phyloP scores from a whole-genome alignment of 2,329 filamentous ascomycete species.

The Zymoseptoria pseudotritici region DNA sequence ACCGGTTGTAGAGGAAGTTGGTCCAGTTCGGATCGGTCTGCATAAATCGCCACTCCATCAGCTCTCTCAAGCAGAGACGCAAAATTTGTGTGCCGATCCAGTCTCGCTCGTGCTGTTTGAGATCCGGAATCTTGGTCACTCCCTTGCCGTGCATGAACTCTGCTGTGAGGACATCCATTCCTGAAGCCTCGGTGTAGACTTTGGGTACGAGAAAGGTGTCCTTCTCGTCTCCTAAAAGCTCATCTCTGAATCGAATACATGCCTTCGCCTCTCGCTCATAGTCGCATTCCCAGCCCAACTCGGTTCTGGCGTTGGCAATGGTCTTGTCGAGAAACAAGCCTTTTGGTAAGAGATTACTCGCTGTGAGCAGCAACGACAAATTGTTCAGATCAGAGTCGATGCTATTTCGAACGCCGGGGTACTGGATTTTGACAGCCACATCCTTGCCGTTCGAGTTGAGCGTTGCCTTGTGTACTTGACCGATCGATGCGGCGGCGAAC shows the following conservation, averaged over 20 bases:
- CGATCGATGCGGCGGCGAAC: slow-evolving; percentile 92
- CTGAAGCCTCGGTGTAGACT: slow-evolving; percentile 71
- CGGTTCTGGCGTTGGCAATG: slow-evolving; percentile 85
- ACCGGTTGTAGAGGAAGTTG: slow-evolving; percentile 85
- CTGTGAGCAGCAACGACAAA: slow-evolving; percentile 79
- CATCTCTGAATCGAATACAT: slow-evolving; percentile 60
- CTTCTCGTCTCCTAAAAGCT: slow-evolving; percentile 66
- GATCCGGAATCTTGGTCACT: slow-evolving; percentile 66
- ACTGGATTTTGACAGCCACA: slow-evolving; percentile 95
- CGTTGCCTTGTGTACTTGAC: slow-evolving; percentile 83
- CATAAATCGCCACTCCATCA: slow-evolving; percentile 94
- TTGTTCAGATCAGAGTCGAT: slow-evolving; percentile 97
- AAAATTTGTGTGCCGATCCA: slow-evolving; percentile 95
- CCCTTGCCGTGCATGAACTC: slow-evolving; percentile 80
- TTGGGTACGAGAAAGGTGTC: slow-evolving; percentile 72
- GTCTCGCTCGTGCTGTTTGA: slow-evolving; percentile 78
- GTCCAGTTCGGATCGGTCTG: slow-evolving; percentile 99
- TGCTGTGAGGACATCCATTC: slow-evolving; percentile 84
- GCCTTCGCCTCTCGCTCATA: slow-evolving; percentile 83
- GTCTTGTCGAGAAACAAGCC: slow-evolving; percentile 95
- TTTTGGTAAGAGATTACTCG: slow-evolving; percentile 80
- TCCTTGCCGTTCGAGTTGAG: slow-evolving; percentile 65
- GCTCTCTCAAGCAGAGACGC: slow-evolving; percentile 83
- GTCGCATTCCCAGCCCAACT: slow-evolving; percentile 96
- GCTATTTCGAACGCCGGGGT: slow-evolving; percentile 88